phyloP scores from a whole-genome alignment of 805 yeast species.

The Candida piceae region DNA sequence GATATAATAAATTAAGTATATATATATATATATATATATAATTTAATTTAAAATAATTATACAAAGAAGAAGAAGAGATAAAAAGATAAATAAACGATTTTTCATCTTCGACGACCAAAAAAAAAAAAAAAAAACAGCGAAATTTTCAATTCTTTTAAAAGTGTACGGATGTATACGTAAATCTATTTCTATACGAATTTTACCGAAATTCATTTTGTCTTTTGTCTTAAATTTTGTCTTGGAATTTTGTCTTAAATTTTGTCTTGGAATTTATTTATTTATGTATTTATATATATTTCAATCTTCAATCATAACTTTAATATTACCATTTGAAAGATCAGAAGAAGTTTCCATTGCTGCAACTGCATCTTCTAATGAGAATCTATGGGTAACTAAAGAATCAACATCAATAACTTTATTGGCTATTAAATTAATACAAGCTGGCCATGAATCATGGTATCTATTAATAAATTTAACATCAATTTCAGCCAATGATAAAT shows the following conservation, averaged over 20 bases:
- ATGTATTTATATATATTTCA: constrained; percentile 5
- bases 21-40: neutral
- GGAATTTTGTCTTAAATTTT: too few species aligned
- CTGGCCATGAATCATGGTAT: constrained; percentile 54
- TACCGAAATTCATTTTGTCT: too few species aligned
- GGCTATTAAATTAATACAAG: constrained; percentile 44
- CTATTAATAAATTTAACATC: constrained; percentile 48
- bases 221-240: too few species aligned
- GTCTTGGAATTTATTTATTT: too few species aligned
- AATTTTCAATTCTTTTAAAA: too few species aligned
- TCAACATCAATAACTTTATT: constrained; percentile 41
- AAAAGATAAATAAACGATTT: neutral
- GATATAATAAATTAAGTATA: neutral
- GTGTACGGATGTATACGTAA: too few species aligned
- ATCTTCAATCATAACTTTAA: constrained; percentile 44
- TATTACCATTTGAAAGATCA: constrained; percentile 40
- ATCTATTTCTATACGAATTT: too few species aligned
- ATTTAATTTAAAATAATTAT: too few species aligned
- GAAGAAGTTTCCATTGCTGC: constrained; percentile 38
- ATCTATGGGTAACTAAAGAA: constrained; percentile 45
- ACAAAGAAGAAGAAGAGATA: neutral
- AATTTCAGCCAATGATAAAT: constrained; percentile 46
- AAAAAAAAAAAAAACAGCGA: too few species aligned
- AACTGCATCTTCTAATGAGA: constrained; percentile 41
- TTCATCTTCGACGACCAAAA: too few species aligned